A percentile compares a stretch with the other conserved stretches of the same genome.
Conservation (phyloP, 1,139 yeast genomes). For the Blastobotrys arbuscula region DNA sequence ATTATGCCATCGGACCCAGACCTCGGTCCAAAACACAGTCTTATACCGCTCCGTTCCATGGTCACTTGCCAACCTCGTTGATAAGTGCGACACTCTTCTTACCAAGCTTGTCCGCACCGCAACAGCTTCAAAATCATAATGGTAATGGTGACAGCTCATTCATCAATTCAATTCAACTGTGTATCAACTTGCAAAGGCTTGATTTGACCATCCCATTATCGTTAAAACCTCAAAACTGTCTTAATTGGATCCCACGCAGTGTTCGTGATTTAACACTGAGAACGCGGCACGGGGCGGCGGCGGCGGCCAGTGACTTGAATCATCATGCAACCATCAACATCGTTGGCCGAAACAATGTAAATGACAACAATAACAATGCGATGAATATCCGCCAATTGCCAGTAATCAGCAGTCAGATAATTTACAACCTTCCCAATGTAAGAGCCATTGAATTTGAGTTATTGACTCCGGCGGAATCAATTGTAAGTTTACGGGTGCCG, state of each 20-base stretch:
- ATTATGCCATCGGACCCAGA: not conserved
- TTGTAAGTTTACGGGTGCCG: not conserved
- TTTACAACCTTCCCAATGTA: not conserved
- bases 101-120: not conserved
- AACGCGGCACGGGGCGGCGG: not conserved
- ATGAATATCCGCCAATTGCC: not conserved
- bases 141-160: not conserved
- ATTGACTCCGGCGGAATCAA: not conserved
- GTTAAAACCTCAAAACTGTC: not conserved
- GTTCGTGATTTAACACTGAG: not conserved
- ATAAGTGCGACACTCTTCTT: not conserved
- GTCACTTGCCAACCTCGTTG: not conserved
- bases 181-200: not conserved
- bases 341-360: not conserved
- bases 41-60: not conserved
- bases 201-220: not conserved
- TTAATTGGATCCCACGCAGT: slow-evolving; percentile 6
- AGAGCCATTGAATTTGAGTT: not conserved
- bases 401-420: no score
- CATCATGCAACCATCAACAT: not conserved
- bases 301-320: not conserved
- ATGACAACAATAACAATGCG: not conserved
- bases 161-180: not conserved
- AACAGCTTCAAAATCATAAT: not conserved
- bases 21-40: not conserved